Conservation (phyloP, 768 basidiomycete genomes). For the Glaciozyma martinii region DNA sequence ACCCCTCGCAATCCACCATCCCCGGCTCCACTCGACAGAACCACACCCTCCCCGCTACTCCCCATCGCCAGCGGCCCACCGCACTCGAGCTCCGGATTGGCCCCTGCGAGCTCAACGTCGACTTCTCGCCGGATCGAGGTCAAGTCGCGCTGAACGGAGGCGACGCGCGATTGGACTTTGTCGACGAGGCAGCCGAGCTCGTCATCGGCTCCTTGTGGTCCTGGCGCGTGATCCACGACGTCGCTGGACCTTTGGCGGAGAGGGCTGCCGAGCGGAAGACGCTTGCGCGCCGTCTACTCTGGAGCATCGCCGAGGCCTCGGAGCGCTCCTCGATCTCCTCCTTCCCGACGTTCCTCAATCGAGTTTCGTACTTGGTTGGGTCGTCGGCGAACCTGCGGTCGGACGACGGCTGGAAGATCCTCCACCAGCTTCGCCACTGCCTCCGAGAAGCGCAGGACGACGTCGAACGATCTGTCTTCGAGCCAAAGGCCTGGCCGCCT, state of each 20-base stretch:
- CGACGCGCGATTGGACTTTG: conserved; percentile 25
- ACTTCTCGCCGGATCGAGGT: neutral
- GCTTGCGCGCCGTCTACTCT: conserved; percentile 9
- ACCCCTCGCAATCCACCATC: conserved; percentile 1
- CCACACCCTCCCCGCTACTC: neutral
- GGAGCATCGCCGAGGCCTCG: conserved; percentile 12
- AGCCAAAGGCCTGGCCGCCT: neutral
- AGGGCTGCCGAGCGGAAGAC: neutral
- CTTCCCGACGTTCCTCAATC: conserved; percentile 71
- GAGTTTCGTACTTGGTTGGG: conserved; percentile 75
- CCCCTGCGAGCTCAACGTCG: conserved; percentile 1
- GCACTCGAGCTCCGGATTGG: conserved; percentile 17
- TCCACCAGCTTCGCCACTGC: conserved; percentile 67
- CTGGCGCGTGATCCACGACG: conserved; percentile 24
- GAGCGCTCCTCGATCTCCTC: conserved; percentile 20
- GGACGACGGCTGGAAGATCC: conserved; percentile 62
- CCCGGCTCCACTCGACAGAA: neutral
- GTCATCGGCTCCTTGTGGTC: conserved; percentile 31
- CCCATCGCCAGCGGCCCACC: neutral
- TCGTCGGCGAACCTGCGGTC: conserved; percentile 60
- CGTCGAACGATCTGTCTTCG: conserved; percentile 19
- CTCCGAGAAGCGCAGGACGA: conserved; percentile 45
- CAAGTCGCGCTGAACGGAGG: conserved; percentile 7
- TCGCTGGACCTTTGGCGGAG: conserved; percentile 2
- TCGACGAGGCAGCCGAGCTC: conserved; percentile 31